Base-by-base conservation (phyloP, 768 basidiomycete species). In the Mycena rebaudengoi region DNA sequence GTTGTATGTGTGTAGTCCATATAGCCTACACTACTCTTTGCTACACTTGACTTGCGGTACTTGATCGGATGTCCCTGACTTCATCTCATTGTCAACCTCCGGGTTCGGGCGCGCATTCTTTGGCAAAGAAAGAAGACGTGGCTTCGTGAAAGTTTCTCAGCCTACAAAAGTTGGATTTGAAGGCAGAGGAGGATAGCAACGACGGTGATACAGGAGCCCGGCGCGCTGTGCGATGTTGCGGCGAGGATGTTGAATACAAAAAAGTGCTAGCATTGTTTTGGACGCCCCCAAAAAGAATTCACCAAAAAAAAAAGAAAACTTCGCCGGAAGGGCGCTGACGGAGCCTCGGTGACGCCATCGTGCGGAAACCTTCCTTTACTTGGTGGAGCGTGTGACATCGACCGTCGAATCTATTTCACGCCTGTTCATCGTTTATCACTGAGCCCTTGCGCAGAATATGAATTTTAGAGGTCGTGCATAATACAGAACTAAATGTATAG, bases 301-400 rank as follows among this genome's bases (percentile, higher is more conserved):
- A 44, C 43, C 44, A 45, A 45, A 45, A 45, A 28, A 45, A 45
- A 45, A 45, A 45, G 44, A 45, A 45, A 45, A 45, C 44, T 45
- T 26, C 44, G 29, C 44, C 44, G 44, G 44, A 45, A 45, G 44
- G 44, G 44, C 44, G n/a, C n/a, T n/a, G n/a, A n/a, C n/a, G n/a
- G n/a, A n/a, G n/a, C n/a, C n/a, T n/a, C n/a, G n/a, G n/a, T n/a
- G n/a, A n/a, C n/a, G n/a, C n/a, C n/a, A n/a, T n/a, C n/a, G n/a
- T n/a, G n/a, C n/a, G n/a, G n/a, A n/a, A n/a, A n/a, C n/a, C n/a
- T n/a, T n/a, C n/a, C n/a, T n/a, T n/a, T n/a, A n/a, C n/a, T n/a
- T n/a, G n/a, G n/a, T n/a, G n/a, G n/a, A n/a, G n/a, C n/a, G n/a
- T n/a, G n/a, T n/a, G n/a, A n/a, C n/a, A n/a, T n/a, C n/a, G n/a